Evolutionary conservation across 345 rosid genomes (phyloP).

Genomic region (Crucihimalaya himalaica): DNA sequence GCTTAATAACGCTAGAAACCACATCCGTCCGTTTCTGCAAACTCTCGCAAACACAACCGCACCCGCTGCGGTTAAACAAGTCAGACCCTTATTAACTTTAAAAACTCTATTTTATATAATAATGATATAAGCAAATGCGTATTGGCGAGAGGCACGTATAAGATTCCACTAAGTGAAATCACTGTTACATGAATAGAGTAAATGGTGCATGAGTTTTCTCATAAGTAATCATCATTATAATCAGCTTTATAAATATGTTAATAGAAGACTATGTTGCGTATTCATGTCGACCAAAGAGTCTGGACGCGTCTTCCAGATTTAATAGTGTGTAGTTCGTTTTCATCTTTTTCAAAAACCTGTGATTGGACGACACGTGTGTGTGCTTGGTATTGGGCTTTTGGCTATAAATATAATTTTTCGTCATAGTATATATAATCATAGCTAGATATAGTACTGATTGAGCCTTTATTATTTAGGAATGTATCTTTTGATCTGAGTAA

Average conservation of each 20-base stretch:
- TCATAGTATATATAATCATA: conserved; percentile 1
- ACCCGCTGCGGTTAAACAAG: too few relatives aligned
- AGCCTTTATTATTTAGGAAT: conserved; percentile 15
- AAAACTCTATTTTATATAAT: too few relatives aligned
- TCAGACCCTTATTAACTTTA: too few relatives aligned
- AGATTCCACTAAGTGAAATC: conserved; percentile 21
- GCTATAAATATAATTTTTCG: conserved; percentile 31
- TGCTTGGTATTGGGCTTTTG: neutral
- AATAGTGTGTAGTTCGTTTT: conserved; percentile 28
- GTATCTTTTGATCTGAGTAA: neutral
- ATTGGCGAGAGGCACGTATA: conserved; percentile 29
- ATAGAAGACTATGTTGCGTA: conserved; percentile 34
- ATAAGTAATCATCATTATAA: conserved; percentile 29
- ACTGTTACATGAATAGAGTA: conserved; percentile 11
- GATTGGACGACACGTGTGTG: conserved; percentile 4
- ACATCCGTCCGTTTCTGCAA: too few relatives aligned
- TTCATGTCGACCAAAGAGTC: conserved; percentile 37
- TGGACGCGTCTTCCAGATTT: conserved; percentile 39
- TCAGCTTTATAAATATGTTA: conserved; percentile 28
- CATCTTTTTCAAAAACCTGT: conserved; percentile 1
- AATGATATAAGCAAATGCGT: conserved; percentile 29
- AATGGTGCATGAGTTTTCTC: conserved; percentile 17
- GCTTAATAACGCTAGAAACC: too few relatives aligned
- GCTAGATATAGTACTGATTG: neutral
- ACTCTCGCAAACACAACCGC: too few relatives aligned